Conservation (phyloP, 1,284 basidiomycete species). For the Trametes hirsuta region DNA sequence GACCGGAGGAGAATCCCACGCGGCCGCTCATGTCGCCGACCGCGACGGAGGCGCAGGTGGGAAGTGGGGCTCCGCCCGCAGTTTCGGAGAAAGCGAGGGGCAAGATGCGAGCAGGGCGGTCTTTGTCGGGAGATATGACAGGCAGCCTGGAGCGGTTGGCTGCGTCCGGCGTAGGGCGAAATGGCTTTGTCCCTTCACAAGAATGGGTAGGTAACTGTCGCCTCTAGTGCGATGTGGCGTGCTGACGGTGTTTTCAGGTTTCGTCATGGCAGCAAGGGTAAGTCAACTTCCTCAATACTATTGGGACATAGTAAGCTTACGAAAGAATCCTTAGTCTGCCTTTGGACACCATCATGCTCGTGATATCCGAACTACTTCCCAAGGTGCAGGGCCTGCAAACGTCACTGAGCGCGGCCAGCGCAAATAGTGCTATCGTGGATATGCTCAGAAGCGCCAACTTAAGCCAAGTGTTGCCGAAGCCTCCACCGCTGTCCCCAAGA, state of each 20-base stretch:
- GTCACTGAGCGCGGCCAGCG: conserved; percentile 62
- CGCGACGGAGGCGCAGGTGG: conserved; percentile 37
- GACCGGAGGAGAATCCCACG: conserved; percentile 31
- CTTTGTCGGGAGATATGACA: conserved; percentile 61
- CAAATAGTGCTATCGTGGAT: conserved; percentile 69
- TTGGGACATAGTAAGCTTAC: background rate
- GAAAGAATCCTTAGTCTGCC: conserved; percentile 63
- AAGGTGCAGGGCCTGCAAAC: conserved; percentile 84
- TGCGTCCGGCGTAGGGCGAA: conserved; percentile 73
- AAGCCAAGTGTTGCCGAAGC: conserved; percentile 70
- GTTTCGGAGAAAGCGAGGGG: conserved; percentile 86
- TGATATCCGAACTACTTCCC: conserved; percentile 85
- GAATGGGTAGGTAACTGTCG: conserved; percentile 76
- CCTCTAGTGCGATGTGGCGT: background rate
- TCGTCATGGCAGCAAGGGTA: conserved; percentile 89
- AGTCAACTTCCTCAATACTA: conserved; percentile 20
- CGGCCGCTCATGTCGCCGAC: conserved; percentile 46
- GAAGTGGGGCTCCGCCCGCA: conserved; percentile 31
- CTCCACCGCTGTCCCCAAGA: conserved; percentile 66
- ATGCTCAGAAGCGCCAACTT: conserved; percentile 68
- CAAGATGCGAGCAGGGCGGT: conserved; percentile 74
- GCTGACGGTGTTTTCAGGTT: conserved; percentile 47
- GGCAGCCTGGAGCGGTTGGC: conserved; percentile 65
- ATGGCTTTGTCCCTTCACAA: conserved; percentile 91
- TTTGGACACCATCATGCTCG: conserved; percentile 81